A percentile compares a stretch with the other conserved stretches of the same genome.
These are phyloP conservation scores for Aureobasidium mangrovei DNA, from an alignment of 2,329 filamentous ascomycete genomes.

Conservation along the genomic window DNA sequence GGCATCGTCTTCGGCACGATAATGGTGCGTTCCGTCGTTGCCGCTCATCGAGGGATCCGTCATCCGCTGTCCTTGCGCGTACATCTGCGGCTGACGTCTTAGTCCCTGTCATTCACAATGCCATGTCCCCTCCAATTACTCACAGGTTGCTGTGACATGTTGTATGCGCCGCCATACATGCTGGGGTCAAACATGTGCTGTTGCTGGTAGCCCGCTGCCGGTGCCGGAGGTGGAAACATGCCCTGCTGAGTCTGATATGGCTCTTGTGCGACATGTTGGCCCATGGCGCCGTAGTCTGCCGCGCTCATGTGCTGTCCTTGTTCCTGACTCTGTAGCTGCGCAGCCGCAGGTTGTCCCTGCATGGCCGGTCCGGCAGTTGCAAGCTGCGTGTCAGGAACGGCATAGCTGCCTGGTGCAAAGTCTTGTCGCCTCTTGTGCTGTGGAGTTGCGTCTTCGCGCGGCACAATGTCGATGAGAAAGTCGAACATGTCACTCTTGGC, in stretches of 20 bases:
- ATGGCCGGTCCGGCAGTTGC: constrained; percentile 29
- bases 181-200: constrained; percentile 68
- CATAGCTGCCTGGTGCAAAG: constrained; percentile 37
- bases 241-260: constrained; percentile 64
- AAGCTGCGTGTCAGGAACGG: constrained; percentile 42
- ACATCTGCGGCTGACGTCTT: constrained; percentile 6
- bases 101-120: background rate
- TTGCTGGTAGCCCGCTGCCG: constrained; percentile 66
- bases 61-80: constrained; percentile 17
- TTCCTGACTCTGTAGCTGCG: constrained; percentile 20
- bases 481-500: constrained; percentile 99
- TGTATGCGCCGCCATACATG: constrained; percentile 67
- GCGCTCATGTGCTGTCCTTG: constrained; percentile 21
- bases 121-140: constrained; percentile 24
- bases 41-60: constrained; percentile 14
- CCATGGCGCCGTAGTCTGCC: constrained; percentile 26
- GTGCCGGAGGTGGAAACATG: constrained; percentile 77
- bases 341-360: constrained; percentile 24
- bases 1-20: constrained; percentile 16
- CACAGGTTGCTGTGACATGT: constrained; percentile 78
- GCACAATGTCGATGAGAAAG: constrained; percentile 97
- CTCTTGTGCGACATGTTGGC: constrained; percentile 28
- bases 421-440: constrained; percentile 62
- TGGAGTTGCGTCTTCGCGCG: constrained; percentile 81
- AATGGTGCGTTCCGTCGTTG: constrained; percentile 15